Percentiles rank a stretch among this genome's conserved stretches.
These are phyloP conservation scores for Cystobasidium ongulense DNA, from an alignment of 768 basidiomycete genomes.

Conservation along the genomic window DNA sequence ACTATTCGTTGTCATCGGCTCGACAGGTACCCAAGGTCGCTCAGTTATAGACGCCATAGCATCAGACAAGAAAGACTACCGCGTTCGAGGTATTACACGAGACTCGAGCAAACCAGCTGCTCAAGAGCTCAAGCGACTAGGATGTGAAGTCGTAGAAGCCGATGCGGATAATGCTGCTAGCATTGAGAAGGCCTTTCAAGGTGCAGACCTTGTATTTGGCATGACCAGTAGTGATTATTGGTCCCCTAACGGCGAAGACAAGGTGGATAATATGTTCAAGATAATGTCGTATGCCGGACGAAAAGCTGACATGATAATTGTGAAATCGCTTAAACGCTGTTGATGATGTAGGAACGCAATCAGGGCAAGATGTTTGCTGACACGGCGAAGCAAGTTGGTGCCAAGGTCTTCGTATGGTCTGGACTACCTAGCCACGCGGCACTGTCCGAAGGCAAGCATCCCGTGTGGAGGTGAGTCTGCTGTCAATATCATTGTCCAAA, in stretches of 20 bases:
- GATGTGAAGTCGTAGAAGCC: constrained; percentile 18
- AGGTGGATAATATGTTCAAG: neutral
- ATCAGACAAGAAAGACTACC: constrained; percentile 35
- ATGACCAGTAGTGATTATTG: constrained; percentile 30
- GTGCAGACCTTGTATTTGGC: constrained; percentile 30
- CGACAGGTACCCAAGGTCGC: constrained; percentile 41
- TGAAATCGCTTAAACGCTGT: neutral
- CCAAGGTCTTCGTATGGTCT: neutral
- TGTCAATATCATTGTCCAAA: neutral
- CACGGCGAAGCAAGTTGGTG: neutral
- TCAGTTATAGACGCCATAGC: constrained; percentile 36
- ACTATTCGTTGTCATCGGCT: constrained; percentile 37
- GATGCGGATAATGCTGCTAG: neutral
- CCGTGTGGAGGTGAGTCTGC: neutral
- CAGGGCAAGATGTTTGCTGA: neutral
- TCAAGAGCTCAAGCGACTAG: constrained; percentile 29
- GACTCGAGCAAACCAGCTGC: constrained; percentile 31
- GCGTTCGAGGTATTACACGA: constrained; percentile 39
- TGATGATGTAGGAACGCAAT: neutral
- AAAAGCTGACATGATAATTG: too few relatives aligned
- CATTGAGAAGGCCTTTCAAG: constrained; percentile 19
- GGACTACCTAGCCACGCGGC: neutral
- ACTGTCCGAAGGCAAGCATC: neutral
- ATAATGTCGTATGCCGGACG: neutral
- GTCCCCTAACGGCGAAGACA: neutral